Percentiles rank a stretch among this genome's conserved stretches.
Conservation (phyloP, 129 eudicot genomes). For the Mikania micrantha region DNA sequence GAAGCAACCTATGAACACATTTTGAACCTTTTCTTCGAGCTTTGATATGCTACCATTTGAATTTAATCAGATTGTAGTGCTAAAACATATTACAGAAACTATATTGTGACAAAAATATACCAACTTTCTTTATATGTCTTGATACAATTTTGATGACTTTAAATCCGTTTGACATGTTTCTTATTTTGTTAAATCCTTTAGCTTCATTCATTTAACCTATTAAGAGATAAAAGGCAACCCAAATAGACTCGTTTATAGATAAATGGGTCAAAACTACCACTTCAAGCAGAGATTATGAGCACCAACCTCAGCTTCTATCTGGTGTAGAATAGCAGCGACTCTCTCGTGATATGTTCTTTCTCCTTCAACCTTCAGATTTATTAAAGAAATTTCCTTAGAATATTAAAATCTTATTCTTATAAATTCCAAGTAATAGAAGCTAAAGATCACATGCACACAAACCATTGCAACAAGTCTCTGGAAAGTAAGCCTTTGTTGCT, state of each 20-base stretch:
- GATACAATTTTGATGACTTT: neutral
- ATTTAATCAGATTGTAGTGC: neutral
- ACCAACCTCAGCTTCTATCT: constrained; percentile 90
- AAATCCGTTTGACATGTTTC: neutral
- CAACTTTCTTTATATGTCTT: neutral
- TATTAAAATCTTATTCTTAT: neutral
- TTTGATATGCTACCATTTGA: neutral
- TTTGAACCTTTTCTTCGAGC: neutral
- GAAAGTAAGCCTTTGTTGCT: constrained; percentile 88
- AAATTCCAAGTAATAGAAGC: neutral
- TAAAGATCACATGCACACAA: neutral
- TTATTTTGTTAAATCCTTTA: neutral
- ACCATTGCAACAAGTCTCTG: constrained; percentile 99
- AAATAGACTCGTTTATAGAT: neutral
- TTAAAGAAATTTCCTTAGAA: neutral
- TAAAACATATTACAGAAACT: neutral
- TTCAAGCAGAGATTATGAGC: constrained; percentile 6
- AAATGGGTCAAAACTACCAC: constrained; percentile 2
- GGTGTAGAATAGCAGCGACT: constrained; percentile 88
- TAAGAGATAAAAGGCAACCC: neutral
- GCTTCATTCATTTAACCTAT: neutral
- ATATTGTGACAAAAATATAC: neutral
- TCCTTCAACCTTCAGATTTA: constrained; percentile 72
- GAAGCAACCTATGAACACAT: neutral
- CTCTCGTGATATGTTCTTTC: constrained; percentile 83